Evolutionary conservation across 176 grass and related monocot genomes (phyloP), one percentile per base, ranked within the genome.

Genomic region (Zea mays): DNA sequence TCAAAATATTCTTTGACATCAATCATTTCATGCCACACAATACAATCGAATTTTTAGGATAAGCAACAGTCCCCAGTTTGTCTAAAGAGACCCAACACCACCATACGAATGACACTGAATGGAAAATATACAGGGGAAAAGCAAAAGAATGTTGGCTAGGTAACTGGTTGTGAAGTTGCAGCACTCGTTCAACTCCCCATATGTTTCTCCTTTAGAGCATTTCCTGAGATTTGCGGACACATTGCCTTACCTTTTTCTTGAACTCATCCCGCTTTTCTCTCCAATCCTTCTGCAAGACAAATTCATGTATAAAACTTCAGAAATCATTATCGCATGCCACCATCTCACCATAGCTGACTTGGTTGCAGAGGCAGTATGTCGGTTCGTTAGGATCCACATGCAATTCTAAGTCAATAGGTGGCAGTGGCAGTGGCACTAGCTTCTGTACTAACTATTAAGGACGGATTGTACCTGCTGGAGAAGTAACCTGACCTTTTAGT

Each of bases 251-350:
- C 75, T 90, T 99, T 83, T 94, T 99, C 81, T 90, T 99, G 88
- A 99, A 99, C n/a, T 96, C 96, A 0, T 93, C 92, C 77, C 92
- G 95, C 40, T 73, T 89, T 33, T 96, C 96, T 77, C 96, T 96
- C 96, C 92, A 99, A n/a, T 99, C 92, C 75, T 99, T 99, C 96
- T 99, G 92, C 81, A 69, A 39, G 50, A 76, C 27, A 69, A 65
- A 72, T 20, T 84, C 61, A 13, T 33, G 20, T 33, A 60, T 12
- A n/a, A 64, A n/a, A 40, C 27, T 74, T 79, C 39, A 74, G 49
- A 74, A 76, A 86, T n/a, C n/a, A 39, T 39, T 39, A 4, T 39
- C 2, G 38, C 38, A 39, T 39, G 38, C 38, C 38, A 39, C 38
- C 38, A 39, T 39, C 38, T 39, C 38, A 39, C 38, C 38, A 39